Conservation (phyloP, 148 eudicot genomes). For the Spergularia bocconei region DNA sequence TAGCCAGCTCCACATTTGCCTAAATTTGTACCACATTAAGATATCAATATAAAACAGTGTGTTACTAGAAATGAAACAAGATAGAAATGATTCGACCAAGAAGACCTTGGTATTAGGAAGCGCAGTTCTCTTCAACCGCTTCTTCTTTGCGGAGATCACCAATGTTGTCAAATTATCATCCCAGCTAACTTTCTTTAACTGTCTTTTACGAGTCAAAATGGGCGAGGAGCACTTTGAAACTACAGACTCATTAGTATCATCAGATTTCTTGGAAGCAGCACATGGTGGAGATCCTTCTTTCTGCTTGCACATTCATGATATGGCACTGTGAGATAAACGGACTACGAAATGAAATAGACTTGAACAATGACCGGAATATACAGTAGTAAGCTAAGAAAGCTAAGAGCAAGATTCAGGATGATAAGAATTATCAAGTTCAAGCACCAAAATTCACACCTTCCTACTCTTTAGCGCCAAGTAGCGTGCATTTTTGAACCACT, state of each 20-base stretch:
- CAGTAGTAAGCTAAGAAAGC: too few species aligned
- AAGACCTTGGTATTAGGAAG: constrained; percentile 17
- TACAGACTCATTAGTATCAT: constrained; percentile 3
- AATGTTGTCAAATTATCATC: constrained; percentile 22
- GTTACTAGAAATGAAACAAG: too few species aligned
- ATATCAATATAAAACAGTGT: neutral
- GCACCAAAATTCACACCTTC: constrained; percentile 50
- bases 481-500: constrained; percentile 98
- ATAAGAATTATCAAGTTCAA: neutral
- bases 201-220: constrained; percentile 12
- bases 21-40: constrained; percentile 13
- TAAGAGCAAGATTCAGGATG: neutral
- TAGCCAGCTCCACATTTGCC: constrained; percentile 42
- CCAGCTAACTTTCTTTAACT: constrained; percentile 30
- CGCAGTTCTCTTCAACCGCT: constrained; percentile 7
- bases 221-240: constrained; percentile 15
- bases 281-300: constrained; percentile 7
- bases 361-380: neutral
- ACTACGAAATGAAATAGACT: neutral
- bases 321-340: neutral
- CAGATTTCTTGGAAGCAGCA: constrained; percentile 13
- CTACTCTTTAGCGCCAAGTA: constrained; percentile 73
- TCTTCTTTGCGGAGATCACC: constrained; percentile 20
- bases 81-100: neutral
- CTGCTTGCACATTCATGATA: constrained; percentile 18